A percentile compares a stretch with the other conserved stretches of the same genome.
phyloP scores from a whole-genome alignment of 495 filamentous ascomycete genomes.

The Zalerion maritima region DNA sequence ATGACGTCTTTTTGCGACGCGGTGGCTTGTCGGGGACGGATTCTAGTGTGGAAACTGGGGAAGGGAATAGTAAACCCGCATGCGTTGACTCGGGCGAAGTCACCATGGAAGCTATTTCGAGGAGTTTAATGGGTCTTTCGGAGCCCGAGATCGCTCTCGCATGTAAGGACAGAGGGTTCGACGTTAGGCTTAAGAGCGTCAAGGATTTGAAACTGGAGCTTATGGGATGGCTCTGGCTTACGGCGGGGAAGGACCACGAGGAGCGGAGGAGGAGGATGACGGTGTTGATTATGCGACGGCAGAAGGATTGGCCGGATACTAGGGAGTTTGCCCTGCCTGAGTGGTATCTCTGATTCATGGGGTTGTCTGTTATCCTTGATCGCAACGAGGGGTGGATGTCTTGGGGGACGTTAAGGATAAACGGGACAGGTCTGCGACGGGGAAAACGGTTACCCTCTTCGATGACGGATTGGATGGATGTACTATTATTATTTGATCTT shows the following conservation, averaged over 20 bases:
- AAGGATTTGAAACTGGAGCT: slow-evolving; percentile 15
- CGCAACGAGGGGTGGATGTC: slow-evolving; percentile 29
- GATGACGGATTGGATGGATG: too few relatives aligned
- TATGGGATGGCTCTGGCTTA: slow-evolving; percentile 19
- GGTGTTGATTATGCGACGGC: slow-evolving; percentile 3
- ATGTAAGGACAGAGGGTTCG: slow-evolving; percentile 26
- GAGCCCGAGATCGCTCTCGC: slow-evolving; percentile 28
- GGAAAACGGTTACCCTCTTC: too few relatives aligned
- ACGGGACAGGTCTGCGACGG: too few relatives aligned
- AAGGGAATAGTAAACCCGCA: too few relatives aligned
- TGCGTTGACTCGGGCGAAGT: too few relatives aligned
- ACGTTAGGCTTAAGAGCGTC: slow-evolving; percentile 14
- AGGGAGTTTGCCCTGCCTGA: slow-evolving; percentile 4
- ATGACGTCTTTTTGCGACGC: slow-evolving; percentile 11
- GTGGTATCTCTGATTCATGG: slow-evolving; percentile 3
- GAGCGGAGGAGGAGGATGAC: slow-evolving; percentile 7
- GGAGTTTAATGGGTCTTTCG: slow-evolving; percentile 19
- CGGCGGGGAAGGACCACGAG: slow-evolving; percentile 6
- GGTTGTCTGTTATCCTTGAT: too few relatives aligned
- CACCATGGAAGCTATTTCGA: too few relatives aligned
- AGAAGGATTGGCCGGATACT: slow-evolving; percentile 4
- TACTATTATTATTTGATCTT: too few relatives aligned
- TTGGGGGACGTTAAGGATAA: slow-evolving; percentile 14
- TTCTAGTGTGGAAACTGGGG: too few relatives aligned
- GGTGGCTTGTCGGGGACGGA: slow-evolving; percentile 19